Evolutionary conservation across 306 rosid species (phyloP).

Genomic region (Corylus avellana): DNA sequence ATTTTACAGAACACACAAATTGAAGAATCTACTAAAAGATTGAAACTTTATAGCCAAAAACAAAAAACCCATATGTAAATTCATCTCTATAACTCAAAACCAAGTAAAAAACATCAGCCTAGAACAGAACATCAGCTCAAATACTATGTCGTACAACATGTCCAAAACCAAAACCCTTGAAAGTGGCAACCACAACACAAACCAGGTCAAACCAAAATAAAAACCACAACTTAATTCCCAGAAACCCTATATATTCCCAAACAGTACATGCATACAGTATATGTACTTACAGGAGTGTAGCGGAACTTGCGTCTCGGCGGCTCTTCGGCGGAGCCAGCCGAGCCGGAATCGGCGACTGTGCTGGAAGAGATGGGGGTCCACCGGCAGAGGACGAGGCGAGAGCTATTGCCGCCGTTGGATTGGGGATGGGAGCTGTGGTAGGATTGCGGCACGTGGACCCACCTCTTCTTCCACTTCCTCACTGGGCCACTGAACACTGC

Average conservation of each 20-base stretch:
- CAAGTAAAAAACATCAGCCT: not conserved
- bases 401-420: slow-evolving; percentile 37
- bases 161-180: not conserved
- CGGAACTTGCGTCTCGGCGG: slow-evolving; percentile 93
- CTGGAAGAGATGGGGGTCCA: slow-evolving; percentile 73
- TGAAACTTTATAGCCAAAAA: not conserved
- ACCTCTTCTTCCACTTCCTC: slow-evolving; percentile 92
- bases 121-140: not conserved
- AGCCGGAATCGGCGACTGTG: slow-evolving; percentile 8
- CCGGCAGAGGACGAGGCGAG: slow-evolving; percentile 85
- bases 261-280: not conserved
- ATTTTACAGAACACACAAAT: not conserved
- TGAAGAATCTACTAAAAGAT: not conserved
- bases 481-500: slow-evolving; percentile 94
- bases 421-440: slow-evolving; percentile 42
- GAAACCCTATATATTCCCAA: not conserved
- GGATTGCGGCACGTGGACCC: slow-evolving; percentile 80
- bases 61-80: not conserved
- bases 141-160: not conserved
- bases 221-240: not conserved
- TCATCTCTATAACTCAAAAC: not conserved
- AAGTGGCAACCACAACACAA: not conserved
- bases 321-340: slow-evolving; percentile 46
- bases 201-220: not conserved
- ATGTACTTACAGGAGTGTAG: slow-evolving; percentile 75